Percentiles rank a stretch among this genome's conserved stretches.
Conservation (phyloP, 768 basidiomycete species). For the Boletus vinaceobasis region DNA sequence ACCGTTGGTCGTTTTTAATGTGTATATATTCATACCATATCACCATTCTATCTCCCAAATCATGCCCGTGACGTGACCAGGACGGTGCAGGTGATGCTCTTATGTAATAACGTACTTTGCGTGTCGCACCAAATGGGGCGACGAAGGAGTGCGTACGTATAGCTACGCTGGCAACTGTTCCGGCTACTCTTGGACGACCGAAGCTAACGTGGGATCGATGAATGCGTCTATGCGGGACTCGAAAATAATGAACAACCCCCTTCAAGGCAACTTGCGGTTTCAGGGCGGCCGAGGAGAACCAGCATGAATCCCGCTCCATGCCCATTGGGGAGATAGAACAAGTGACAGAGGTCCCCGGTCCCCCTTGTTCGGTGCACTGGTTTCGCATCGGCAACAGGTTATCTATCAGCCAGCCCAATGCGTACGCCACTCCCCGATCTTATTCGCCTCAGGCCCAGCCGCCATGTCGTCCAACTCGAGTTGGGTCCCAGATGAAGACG, state of each 20-base stretch:
- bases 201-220: too few relatives aligned
- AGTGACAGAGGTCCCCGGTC: not conserved
- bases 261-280: not conserved
- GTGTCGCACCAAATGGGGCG: too few relatives aligned
- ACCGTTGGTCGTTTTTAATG: too few relatives aligned
- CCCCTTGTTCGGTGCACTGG: not conserved
- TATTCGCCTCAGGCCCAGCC: not conserved
- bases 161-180: too few relatives aligned
- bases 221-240: not conserved
- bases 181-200: too few relatives aligned
- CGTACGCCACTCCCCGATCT: not conserved
- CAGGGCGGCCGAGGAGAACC: not conserved
- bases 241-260: not conserved
- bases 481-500: slow-evolving; percentile 12
- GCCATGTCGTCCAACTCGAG: slow-evolving; percentile 17
- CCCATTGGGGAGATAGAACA: not conserved
- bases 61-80: too few relatives aligned
- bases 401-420: not conserved
- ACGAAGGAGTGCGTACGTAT: too few relatives aligned
- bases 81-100: too few relatives aligned
- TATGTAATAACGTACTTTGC: too few relatives aligned
- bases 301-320: not conserved
- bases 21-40: too few relatives aligned
- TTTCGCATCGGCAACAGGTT: not conserved
- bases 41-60: too few relatives aligned